phyloP scores from a whole-genome alignment of 495 filamentous ascomycete species.

The Aspergillus wentii region DNA sequence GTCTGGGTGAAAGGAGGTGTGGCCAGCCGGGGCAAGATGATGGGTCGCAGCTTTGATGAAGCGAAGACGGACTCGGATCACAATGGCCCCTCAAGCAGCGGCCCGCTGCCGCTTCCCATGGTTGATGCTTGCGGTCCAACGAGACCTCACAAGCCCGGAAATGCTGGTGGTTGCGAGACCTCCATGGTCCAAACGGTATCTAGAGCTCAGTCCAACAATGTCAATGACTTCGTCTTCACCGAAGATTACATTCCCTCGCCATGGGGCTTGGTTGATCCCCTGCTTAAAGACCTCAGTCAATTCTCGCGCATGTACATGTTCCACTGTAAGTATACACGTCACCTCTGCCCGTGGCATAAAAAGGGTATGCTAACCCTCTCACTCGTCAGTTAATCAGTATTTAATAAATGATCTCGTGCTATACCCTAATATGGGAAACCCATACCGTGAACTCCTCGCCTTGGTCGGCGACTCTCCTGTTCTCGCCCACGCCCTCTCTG shows the following conservation, averaged over 20 bases:
- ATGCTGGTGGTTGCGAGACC: too few relatives aligned
- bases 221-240: too few relatives aligned
- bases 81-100: too few relatives aligned
- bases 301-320: constrained; percentile 34
- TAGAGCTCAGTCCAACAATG: too few relatives aligned
- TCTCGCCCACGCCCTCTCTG: constrained; percentile 31
- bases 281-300: constrained; percentile 34
- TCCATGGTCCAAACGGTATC: too few relatives aligned
- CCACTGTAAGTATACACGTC: constrained; percentile 30
- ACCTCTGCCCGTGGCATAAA: not conserved
- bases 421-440: constrained; percentile 36
- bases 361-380: constrained; percentile 1
- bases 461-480: constrained; percentile 36
- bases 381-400: constrained; percentile 27
- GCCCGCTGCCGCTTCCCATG: too few relatives aligned
- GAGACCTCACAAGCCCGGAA: too few relatives aligned
- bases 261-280: constrained; percentile 37
- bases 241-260: constrained; percentile 19
- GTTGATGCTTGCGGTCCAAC: not conserved
- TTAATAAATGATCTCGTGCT: constrained; percentile 31
- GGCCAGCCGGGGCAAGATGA: constrained; percentile 47
- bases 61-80: too few relatives aligned
- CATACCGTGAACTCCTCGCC: constrained; percentile 35
- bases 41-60: constrained; percentile 44
- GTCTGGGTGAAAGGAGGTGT: constrained; percentile 49